Evolutionary conservation across 768 basidiomycete genomes (phyloP), one percentile per base, ranked within the genome.

Genomic region (Suillus decipiens): DNA sequence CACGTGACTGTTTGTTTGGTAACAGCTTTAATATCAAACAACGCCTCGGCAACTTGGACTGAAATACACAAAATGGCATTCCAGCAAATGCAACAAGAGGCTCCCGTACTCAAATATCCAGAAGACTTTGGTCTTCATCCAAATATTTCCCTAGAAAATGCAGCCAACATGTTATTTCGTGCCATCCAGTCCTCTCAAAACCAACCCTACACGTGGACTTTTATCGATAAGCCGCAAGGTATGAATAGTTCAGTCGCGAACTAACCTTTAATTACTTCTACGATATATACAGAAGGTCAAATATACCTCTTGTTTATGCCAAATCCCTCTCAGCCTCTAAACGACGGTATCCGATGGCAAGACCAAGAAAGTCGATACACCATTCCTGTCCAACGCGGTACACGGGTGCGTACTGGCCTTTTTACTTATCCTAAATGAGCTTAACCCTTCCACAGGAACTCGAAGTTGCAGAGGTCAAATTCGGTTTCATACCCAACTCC

Each of bases 141-240:
- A 37, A 37, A 37, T 12, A 12, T 37, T 9, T 36, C 36, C 36
- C 36, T 37, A 12, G 12, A 41, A 39, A 39, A 39, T 12, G 37
- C 37, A 39, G 37, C 37, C 2, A 39, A 39, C 12, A 39, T 39
- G 12, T 12, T 39, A 39, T 39, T 39, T 12, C 12, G 12, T 12
- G 37, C 12, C 37, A 39, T 39, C 37, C 37, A 39, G 28, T 28
- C 28, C 61, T 83, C 91, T 4, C 79, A 80, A 50, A 83, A 73
- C 17, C 75, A 84, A 22, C 89, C 92, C 3, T 93, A 90, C 69
- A 68, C 77, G 7, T 92, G 90, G 88, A 78, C 84, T 2, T 93
- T 85, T 68, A 84, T 94, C 41, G 92, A 94, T 81, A 89, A 89
- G 67, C 91, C 92, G 37, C 68, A 76, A 68, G 92, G 92, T 90